Percentiles rank a stretch among this genome's conserved stretches.
phyloP scores from a whole-genome alignment of 768 basidiomycete genomes.

The Clitopilus hobsonii region DNA sequence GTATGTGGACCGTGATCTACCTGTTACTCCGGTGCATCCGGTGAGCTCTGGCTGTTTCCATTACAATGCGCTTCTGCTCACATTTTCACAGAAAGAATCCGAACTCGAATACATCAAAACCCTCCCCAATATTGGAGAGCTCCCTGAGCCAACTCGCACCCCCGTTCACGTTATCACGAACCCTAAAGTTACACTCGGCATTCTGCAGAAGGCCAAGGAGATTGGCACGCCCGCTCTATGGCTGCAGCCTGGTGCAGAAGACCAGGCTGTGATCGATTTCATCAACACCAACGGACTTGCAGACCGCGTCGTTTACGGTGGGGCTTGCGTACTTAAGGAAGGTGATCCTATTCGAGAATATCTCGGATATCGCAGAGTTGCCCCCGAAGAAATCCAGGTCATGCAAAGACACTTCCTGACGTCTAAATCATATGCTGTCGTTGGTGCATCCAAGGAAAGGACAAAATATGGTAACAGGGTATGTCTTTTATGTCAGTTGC shows the following conservation, averaged over 20 bases:
- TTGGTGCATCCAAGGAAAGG: slow-evolving; percentile 79
- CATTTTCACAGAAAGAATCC: slow-evolving; percentile 43
- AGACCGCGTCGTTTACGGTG: slow-evolving; percentile 73
- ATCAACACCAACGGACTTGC: slow-evolving; percentile 61
- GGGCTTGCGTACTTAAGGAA: slow-evolving; percentile 76
- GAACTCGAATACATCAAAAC: slow-evolving; percentile 66
- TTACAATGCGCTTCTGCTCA: background rate
- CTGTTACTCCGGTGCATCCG: slow-evolving; percentile 72
- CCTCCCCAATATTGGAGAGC: slow-evolving; percentile 47
- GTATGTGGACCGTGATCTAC: slow-evolving; percentile 57
- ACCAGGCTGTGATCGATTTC: slow-evolving; percentile 55
- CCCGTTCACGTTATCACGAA: slow-evolving; percentile 79
- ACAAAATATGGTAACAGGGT: slow-evolving; percentile 79
- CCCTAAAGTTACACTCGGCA: slow-evolving; percentile 69
- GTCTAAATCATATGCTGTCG: slow-evolving; percentile 66
- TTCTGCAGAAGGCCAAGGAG: slow-evolving; percentile 63
- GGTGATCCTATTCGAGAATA: slow-evolving; percentile 53
- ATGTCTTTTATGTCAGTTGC: too few relatives aligned
- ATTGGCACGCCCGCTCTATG: slow-evolving; percentile 69
- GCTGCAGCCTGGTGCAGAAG: slow-evolving; percentile 88
- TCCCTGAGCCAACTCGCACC: slow-evolving; percentile 58
- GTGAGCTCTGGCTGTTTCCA: background rate
- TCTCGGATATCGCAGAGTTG: slow-evolving; percentile 1
- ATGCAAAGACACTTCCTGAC: slow-evolving; percentile 58
- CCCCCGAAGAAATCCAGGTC: slow-evolving; percentile 20